Conservation (phyloP, 148 eudicot species). For the Amaranthus hypochondriacus region DNA sequence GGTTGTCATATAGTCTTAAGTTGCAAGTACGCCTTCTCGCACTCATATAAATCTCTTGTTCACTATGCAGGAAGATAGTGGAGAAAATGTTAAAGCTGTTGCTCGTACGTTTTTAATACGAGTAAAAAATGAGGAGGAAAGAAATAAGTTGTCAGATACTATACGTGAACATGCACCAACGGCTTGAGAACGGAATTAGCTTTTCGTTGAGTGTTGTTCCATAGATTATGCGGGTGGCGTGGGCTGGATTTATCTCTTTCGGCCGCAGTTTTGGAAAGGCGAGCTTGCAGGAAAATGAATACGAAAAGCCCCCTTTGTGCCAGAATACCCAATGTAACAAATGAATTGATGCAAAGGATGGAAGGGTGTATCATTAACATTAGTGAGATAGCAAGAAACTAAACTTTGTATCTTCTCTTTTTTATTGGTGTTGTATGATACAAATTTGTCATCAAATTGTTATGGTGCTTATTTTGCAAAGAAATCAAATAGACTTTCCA, state of each 20-base stretch:
- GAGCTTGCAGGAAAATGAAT: slow-evolving; percentile 20
- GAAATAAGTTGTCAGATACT: slow-evolving; percentile 68
- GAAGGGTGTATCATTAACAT: not conserved
- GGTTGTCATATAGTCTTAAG: not conserved
- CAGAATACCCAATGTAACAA: not conserved
- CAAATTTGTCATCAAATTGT: slow-evolving; percentile 5
- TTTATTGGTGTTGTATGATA: slow-evolving; percentile 18
- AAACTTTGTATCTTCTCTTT: too few species aligned
- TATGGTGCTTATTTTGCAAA: not conserved
- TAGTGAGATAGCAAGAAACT: slow-evolving; percentile 2
- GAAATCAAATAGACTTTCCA: not conserved
- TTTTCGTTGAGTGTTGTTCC: not conserved
- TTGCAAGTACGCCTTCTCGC: not conserved
- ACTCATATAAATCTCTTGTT: not conserved
- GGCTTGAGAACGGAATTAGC: slow-evolving; percentile 22
- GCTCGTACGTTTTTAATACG: slow-evolving; percentile 77
- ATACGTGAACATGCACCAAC: slow-evolving; percentile 81
- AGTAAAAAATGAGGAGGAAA: slow-evolving; percentile 61
- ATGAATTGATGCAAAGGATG: not conserved
- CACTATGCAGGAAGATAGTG: slow-evolving; percentile 47
- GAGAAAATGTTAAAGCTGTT: slow-evolving; percentile 36
- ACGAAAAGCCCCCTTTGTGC: slow-evolving; percentile 6
- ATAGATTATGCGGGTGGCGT: slow-evolving; percentile 2
- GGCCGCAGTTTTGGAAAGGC: slow-evolving; percentile 26
- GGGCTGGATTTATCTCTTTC: slow-evolving; percentile 5